Base-by-base conservation (phyloP, 1,284 basidiomycete genomes). In the Ceratobasidium sp. region DNA sequence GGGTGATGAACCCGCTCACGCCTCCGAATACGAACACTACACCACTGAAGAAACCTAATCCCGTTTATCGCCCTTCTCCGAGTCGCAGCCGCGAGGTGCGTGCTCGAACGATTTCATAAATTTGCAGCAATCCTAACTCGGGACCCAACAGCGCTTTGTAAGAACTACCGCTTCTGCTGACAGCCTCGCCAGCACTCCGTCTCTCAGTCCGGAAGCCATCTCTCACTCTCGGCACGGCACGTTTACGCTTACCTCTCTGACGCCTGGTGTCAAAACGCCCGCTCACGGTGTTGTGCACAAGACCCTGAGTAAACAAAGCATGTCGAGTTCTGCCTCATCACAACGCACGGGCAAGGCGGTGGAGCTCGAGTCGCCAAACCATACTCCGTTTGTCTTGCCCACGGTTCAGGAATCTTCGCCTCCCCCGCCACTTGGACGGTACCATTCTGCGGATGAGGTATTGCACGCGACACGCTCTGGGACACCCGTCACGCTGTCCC, bases 1-100 rank as follows among this genome's bases (percentile, higher is more conserved):
- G 70, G 57, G 57, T 51, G 25, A 22, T 57, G 11, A 73, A 73
- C 44, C 70, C 70, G n/a, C 70, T 46, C 29, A 46, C 61, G 61
- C 25, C 61, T 59, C 19, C 57, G 13, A 43, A 57, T 54, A 70
- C 54, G 68, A 59, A 25, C 51, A 57, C 29, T 19, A n/a, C 57
- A 17, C 70, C 62, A 25, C 43, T 73, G 7, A 57, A 73, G 57
- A 73, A 73, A n/a, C 70, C 70, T 62, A 51, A 44, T 62, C 70
- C 70, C 25, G 52, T 62, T 56, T 73, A 73, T 40, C 70, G 57
- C 19, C 56, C 34, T 46, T 44, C 37, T 3, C 56, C 46, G 34
- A 49, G 46, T 62, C 57, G 57, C 15, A 73, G 70, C 70, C 70
- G 57, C n/a, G 57, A 73, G 70, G 70, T 73, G 57, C 32, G 70